Evolutionary conservation across 1,284 basidiomycete genomes (phyloP).

Genomic region (Anthracocystis setariae): DNA sequence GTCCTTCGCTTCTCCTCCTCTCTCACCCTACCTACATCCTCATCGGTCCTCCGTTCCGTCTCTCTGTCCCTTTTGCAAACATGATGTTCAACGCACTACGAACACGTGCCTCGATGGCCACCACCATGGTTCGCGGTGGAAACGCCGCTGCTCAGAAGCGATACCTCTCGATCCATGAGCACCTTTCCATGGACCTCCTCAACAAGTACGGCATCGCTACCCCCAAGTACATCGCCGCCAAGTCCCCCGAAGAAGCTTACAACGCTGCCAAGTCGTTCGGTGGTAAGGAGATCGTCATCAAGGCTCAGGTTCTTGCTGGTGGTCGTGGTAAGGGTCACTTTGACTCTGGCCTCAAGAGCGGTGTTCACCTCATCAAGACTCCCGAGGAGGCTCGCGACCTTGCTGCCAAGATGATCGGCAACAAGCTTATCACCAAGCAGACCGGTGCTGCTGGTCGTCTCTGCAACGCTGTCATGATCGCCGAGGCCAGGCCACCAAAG

Average conservation of each 20-base stretch:
- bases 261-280: conserved; percentile 88
- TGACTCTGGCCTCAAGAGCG: conserved; percentile 93
- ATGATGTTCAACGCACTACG: conserved; percentile 58
- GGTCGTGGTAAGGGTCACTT: conserved; percentile 99
- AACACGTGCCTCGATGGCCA: conserved; percentile 52
- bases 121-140: conserved; percentile 48
- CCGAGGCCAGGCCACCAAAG: conserved; percentile 88
- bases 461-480: conserved; percentile 99
- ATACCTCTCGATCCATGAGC: conserved; percentile 96
- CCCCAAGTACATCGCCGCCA: conserved; percentile 89
- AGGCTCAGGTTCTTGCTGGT: conserved; percentile 98
- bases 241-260: conserved; percentile 88
- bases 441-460: conserved; percentile 90
- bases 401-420: conserved; percentile 92
- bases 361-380: conserved; percentile 94
- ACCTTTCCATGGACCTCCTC: conserved; percentile 93
- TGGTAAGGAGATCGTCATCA: conserved; percentile 73
- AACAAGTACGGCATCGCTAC: conserved; percentile 98
- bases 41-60: neutral
- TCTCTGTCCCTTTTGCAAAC: conserved; percentile 1
- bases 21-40: conserved; percentile 2
- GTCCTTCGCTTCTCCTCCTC: neutral
- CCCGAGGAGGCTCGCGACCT: conserved; percentile 88
- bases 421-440: conserved; percentile 98
- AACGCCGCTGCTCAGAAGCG: conserved; percentile 76